phyloP scores from a whole-genome alignment of 352 stramenopile species.

The Globisporangium rhizosaccharum region DNA sequence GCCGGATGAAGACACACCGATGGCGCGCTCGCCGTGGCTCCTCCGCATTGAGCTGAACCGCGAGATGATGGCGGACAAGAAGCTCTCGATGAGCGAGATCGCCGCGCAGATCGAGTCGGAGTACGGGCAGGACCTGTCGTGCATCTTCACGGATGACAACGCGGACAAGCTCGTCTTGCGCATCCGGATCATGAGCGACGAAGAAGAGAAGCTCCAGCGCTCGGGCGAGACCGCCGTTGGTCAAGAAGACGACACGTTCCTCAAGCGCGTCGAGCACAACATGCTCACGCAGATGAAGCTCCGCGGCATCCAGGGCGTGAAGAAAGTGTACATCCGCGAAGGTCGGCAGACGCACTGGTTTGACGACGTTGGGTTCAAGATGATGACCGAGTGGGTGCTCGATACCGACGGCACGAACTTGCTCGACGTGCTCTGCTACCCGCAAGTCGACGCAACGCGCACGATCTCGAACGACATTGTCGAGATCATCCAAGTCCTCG shows the following conservation, averaged over 20 bases:
- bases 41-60: constrained; percentile 98
- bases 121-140: constrained; percentile 94
- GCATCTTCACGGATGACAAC: constrained; percentile 98
- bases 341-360: constrained; percentile 94
- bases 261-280: constrained; percentile 97
- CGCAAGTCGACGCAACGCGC: constrained; percentile 94
- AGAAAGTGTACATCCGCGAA: constrained; percentile 98
- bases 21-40: constrained; percentile 95
- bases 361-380: constrained; percentile 93
- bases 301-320: constrained; percentile 95
- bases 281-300: constrained; percentile 97
- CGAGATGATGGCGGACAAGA: constrained; percentile 97
- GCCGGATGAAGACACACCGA: constrained; percentile 93
- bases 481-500: constrained; percentile 97
- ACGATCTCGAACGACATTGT: constrained; percentile 99
- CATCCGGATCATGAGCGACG: constrained; percentile 96
- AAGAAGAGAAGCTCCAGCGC: constrained; percentile 83
- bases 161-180: constrained; percentile 95
- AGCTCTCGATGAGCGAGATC: constrained; percentile 97
- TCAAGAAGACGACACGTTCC: constrained; percentile 93
- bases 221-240: constrained; percentile 80
- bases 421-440: constrained; percentile 95
- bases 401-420: constrained; percentile 99
- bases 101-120: constrained; percentile 92
- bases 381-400: constrained; percentile 96